Evolutionary conservation across 164 flowering plant species (phyloP), one percentile per base, ranked within the genome.

Genomic region (Liquidambar formosana): DNA sequence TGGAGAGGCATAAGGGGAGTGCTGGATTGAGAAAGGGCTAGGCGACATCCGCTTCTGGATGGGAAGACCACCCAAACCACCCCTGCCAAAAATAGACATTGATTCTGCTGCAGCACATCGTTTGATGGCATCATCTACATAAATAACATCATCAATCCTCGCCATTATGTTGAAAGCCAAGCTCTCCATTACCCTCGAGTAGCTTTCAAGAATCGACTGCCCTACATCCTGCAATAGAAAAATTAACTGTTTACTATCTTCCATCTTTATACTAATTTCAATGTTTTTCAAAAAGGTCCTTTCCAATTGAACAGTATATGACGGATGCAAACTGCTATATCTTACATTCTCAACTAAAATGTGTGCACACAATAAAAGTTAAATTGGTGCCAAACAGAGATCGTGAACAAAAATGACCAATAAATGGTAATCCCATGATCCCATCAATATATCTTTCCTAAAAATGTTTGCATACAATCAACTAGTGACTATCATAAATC

Each of bases 131-230:
- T 87, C 91, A 67, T 89, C 93, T 0, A 79, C 89, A 48, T 74
- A 85, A 15, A 87, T 59, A 38, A 89, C 83, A 66, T 89, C 91
- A 21, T 89, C 94, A 25, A 89, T 89, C 64, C 91, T 84, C 1
- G 91, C 91, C 82, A 84, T 84, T 61, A 89, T 79, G 78, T 87
- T 89, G 76, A 87, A 89, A 18, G 93, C 93, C 81, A 85, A 71
- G 74, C 91, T 87, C 76, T 89, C 93, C 88, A 82, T 84, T 47
- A 87, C 91, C 75, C 94, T 81, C 43, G 94, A 89, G 71, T 89
- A 89, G 81, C 94, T 89, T 76, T 89, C 94, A 9, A 89, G 86
- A 43, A 89, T 89, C 14, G 94, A 79, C 61, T 89, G 91, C 52
- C 94, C 94, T 8, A 89, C 89, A 76, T 89, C 94, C 94, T 89